Percentiles rank a stretch among this genome's conserved stretches.
Evolutionary conservation across 768 basidiomycete genomes (phyloP).

Genomic region (Floccularia luteovirens): DNA sequence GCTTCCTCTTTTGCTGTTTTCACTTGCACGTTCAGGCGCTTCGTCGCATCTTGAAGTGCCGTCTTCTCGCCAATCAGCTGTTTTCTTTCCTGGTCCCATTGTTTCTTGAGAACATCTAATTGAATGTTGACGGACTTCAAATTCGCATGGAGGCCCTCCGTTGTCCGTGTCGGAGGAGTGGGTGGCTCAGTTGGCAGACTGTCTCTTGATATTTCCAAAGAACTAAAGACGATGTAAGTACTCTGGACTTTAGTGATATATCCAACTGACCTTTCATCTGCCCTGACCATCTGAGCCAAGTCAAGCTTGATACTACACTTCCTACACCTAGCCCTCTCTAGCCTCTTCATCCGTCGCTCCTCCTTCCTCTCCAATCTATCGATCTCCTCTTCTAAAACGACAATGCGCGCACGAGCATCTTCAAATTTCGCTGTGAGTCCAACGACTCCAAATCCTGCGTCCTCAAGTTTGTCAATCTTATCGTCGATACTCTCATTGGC

Average conservation of each 20-base stretch:
- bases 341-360: conserved; percentile 54
- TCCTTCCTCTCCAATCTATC: conserved; percentile 59
- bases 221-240: conserved; percentile 31
- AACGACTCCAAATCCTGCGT: conserved; percentile 70
- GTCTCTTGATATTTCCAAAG: conserved; percentile 40
- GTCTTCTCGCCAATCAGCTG: conserved; percentile 64
- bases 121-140: conserved; percentile 56
- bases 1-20: conserved; percentile 51
- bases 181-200: conserved; percentile 50
- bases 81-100: conserved; percentile 64
- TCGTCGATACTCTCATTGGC: conserved; percentile 86
- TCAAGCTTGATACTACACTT: conserved; percentile 65
- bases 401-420: conserved; percentile 56
- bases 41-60: conserved; percentile 63
- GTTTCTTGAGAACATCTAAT: conserved; percentile 53
- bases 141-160: conserved; percentile 54
- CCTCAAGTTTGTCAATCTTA: conserved; percentile 80
- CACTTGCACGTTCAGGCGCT: conserved; percentile 56
- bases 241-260: conserved; percentile 1
- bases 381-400: conserved; percentile 58
- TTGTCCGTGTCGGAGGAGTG: conserved; percentile 61
- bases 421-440: conserved; percentile 64
- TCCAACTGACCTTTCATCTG: conserved; percentile 52
- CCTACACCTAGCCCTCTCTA: conserved; percentile 58
- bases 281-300: conserved; percentile 30